Base-by-base conservation (phyloP, 108 stramenopile genomes). In the Nitzschia palea region DNA sequence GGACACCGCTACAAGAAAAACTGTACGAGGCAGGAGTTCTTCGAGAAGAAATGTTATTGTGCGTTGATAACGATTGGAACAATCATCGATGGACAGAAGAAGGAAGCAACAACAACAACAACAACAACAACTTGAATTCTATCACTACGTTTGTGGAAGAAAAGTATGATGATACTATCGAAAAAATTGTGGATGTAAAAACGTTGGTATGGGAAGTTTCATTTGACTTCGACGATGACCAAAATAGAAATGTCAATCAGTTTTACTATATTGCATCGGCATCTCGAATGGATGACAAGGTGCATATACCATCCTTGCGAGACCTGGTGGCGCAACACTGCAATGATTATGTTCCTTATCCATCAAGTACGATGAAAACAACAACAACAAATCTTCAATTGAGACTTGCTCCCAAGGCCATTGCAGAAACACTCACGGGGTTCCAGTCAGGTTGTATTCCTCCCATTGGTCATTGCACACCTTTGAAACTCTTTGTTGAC, bases 371-470 rank as follows among this genome's bases (percentile, higher is more conserved):
- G 57, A 18, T 57, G 28, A 36, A 36, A 8, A 23, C 35, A n/a
- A 22, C 29, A 30, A 14, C 44, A 15, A 28, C 34, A 67, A 22
- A n/a, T 17, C 20, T 18, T 44, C 35, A 27, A 14, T 42, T 65
- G 44, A 43, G 35, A 10, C 26, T 78, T 42, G 77, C 77, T 30
- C 51, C 67, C 0, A 20, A 35, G 28, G 37, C 55, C 1, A 17
- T 55, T 22, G 79, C 79, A 15, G 74, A 80, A 67, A 4, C 35
- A 22, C 40, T 80, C 0, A 73, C 75, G 10, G 79, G 74, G 8
- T 80, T 67, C 32, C 18, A 48, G 33, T 71, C 70, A 1, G 79
- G 79, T 10, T 71, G 59, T 37, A 80, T 80, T 40, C 71, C 79
- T 14, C 79, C 79, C 2, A 66, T 74, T 20, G 32, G 74, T 35